A percentile compares a stretch with the other conserved stretches of the same genome.
phyloP scores from a whole-genome alignment of 108 stramenopile species.

The Hondaea fermentalgiana region DNA sequence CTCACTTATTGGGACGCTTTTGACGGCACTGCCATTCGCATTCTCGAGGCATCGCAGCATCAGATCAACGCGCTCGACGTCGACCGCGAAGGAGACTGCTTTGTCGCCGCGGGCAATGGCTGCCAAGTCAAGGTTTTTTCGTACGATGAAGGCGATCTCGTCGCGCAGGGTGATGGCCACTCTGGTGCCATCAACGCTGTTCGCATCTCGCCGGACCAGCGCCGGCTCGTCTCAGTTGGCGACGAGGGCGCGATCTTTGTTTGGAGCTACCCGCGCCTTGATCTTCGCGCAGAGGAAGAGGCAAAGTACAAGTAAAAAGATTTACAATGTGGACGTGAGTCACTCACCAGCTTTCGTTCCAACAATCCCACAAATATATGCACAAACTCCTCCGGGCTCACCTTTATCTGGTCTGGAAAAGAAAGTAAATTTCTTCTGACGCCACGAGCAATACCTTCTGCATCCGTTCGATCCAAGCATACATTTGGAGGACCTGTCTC shows the following conservation, averaged over 20 bases:
- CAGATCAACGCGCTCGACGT: slow-evolving; percentile 66
- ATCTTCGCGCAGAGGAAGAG: neutral
- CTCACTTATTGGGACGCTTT: slow-evolving; percentile 78
- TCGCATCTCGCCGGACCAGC: slow-evolving; percentile 58
- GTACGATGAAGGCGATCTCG: slow-evolving; percentile 66
- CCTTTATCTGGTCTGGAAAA: too few relatives aligned
- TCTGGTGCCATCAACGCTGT: slow-evolving; percentile 57
- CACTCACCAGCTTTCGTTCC: neutral
- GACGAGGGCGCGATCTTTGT: slow-evolving; percentile 72
- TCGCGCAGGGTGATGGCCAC: slow-evolving; percentile 61
- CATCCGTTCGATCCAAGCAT: too few relatives aligned
- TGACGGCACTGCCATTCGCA: slow-evolving; percentile 66
- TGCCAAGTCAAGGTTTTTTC: slow-evolving; percentile 68
- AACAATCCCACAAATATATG: too few relatives aligned
- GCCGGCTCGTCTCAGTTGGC: slow-evolving; percentile 61
- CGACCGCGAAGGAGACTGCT: slow-evolving; percentile 51
- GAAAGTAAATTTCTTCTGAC: too few relatives aligned
- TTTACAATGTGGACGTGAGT: neutral
- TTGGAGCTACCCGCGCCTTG: slow-evolving; percentile 37
- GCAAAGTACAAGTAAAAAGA: neutral
- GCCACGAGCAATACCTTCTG: too few relatives aligned
- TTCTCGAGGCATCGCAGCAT: slow-evolving; percentile 51
- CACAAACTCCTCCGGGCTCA: too few relatives aligned
- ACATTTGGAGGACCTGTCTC: too few relatives aligned
- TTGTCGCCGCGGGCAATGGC: slow-evolving; percentile 67